Evolutionary conservation across 2,329 filamentous ascomycete genomes (phyloP), one percentile per base, ranked within the genome.

Genomic region (Fusarium scirpi): DNA sequence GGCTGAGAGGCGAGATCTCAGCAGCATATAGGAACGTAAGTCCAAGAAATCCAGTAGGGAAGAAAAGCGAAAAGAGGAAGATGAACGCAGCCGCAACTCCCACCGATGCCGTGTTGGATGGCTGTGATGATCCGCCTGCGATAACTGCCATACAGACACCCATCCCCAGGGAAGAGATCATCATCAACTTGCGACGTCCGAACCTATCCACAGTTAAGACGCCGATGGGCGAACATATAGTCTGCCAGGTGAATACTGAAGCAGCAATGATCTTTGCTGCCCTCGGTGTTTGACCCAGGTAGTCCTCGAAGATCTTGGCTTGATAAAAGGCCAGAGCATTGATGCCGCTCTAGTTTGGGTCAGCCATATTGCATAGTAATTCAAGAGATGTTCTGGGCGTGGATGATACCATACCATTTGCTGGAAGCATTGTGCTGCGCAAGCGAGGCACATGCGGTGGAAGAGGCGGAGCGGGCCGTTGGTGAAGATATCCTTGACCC

Each of bases 291-390:
- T 60, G 58, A 0, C 32, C 51, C 0, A 60, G 25, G 3, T 60
- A 60, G 43, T 60, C 58, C 3, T 60, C 41, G 20, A 60, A 60
- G 6, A 60, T 57, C 51, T 60, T 60, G 25, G 58, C 58, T 4
- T 60, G 51, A 9, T 57, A 60, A 13, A 60, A 60, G 20, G 58
- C 58, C 0, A 60, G 10, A 13, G 58, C 51, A 16, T 60, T 60
- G 20, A 60, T 57, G 13, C 58, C 51, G 18, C 32, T 34, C 32
- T 34, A 34, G 5, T 16, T 34, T 3, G 2, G 6, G 32, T 34
- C 32, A 34, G 32, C 1, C 16, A 18, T 5, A 22, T 22, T 22
- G 22, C 22, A 22, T 22, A 22, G 22, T 22, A 22, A 22, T 22
- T 22, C 22, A 22, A 22, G 22, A 22, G 22, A 22, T 22, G 22